These are phyloP conservation scores for Thalia dealbata DNA, from an alignment of 176 grass and related monocot species.

Conservation along the genomic window DNA sequence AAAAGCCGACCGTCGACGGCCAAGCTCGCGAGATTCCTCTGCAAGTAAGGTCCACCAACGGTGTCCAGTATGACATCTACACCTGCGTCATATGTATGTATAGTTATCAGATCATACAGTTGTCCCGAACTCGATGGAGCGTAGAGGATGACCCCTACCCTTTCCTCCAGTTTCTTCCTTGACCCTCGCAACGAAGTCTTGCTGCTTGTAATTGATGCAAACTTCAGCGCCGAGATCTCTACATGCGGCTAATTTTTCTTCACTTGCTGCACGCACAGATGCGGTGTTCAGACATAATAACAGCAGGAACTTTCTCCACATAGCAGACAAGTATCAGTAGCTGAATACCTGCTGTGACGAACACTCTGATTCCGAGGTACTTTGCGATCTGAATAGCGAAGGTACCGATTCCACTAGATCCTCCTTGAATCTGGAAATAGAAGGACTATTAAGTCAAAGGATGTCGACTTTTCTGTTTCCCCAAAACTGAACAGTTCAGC, in stretches of 20 bases:
- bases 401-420: constrained; percentile 90
- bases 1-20: constrained; percentile 68
- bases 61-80: constrained; percentile 87
- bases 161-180: constrained; percentile 77
- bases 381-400: constrained; percentile 84
- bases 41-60: constrained; percentile 52
- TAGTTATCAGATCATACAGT: background rate
- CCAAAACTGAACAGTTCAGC: no score
- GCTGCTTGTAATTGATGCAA: constrained; percentile 83
- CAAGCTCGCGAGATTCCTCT: constrained; percentile 63
- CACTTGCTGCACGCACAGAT: constrained; percentile 31
- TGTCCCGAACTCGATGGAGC: background rate
- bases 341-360: constrained; percentile 71
- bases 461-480: no score
- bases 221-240: constrained; percentile 66
- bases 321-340: no score
- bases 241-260: constrained; percentile 74
- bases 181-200: constrained; percentile 65
- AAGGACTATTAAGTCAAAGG: no score
- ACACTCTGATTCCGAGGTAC: constrained; percentile 64
- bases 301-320: no score
- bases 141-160: constrained; percentile 31
- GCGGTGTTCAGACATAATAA: background rate
- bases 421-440: constrained; percentile 70
- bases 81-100: constrained; percentile 34